Evolutionary conservation across 169 alveolate genomes (phyloP).

Genomic region (Eimeria praecox): DNA sequence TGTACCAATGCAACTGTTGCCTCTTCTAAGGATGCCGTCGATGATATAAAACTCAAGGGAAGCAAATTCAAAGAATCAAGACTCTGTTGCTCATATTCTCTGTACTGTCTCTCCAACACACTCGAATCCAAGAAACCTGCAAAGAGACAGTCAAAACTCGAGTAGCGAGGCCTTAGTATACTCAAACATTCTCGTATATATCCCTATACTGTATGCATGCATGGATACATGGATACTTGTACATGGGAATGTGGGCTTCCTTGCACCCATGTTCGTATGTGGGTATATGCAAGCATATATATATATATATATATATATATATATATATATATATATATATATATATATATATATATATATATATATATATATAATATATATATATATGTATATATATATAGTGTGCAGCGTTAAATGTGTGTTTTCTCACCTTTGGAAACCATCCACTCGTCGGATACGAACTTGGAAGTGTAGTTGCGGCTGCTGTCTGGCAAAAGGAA

Average conservation of each 20-base stretch:
- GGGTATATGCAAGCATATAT: not conserved
- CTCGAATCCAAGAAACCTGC: constrained; percentile 41
- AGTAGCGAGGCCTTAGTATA: too few relatives aligned
- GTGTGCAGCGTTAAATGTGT: not conserved
- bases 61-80: not conserved
- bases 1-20: constrained; percentile 10
- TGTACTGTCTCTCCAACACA: constrained; percentile 11
- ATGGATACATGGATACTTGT: too few relatives aligned
- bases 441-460: constrained; percentile 89
- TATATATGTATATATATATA: too few relatives aligned
- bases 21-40: constrained; percentile 2
- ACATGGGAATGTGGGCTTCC: too few relatives aligned
- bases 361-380: too few relatives aligned
- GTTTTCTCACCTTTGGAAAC: constrained; percentile 52
- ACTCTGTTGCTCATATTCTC: not conserved
- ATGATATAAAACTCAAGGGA: constrained; percentile 11
- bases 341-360: too few relatives aligned
- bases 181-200: not conserved
- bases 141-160: not conserved
- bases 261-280: not conserved
- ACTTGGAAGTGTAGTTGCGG: constrained; percentile 92
- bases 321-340: too few relatives aligned
- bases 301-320: too few relatives aligned
- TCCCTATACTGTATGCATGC: not conserved
- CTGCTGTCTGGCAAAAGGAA: constrained; percentile 84